These are phyloP conservation scores for Termitomyces sp. DNA, from an alignment of 768 basidiomycete genomes.

Conservation along the genomic window DNA sequence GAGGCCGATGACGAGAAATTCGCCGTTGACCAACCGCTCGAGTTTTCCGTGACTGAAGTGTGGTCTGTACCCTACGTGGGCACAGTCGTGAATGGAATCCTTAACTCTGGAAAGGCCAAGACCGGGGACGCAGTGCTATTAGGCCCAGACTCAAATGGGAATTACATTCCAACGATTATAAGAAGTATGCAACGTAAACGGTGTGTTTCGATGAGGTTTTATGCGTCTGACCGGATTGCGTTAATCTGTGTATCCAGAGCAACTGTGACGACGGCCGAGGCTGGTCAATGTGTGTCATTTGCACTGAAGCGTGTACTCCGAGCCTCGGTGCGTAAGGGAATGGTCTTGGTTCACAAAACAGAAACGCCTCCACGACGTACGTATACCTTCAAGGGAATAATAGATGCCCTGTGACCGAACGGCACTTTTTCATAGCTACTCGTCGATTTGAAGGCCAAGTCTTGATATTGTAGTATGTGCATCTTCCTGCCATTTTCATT, in stretches of 20 bases:
- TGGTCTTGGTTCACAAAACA: constrained; percentile 83
- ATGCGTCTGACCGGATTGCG: neutral
- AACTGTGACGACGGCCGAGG: constrained; percentile 78
- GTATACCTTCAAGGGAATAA: constrained; percentile 6
- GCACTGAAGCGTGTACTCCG: constrained; percentile 87
- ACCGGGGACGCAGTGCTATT: constrained; percentile 78
- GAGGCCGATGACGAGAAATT: constrained; percentile 82
- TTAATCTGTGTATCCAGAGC: constrained; percentile 41
- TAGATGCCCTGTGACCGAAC: neutral
- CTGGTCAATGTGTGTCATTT: constrained; percentile 92
- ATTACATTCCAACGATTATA: constrained; percentile 72
- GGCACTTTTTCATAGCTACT: constrained; percentile 43
- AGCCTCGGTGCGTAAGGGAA: constrained; percentile 83
- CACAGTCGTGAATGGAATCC: constrained; percentile 79
- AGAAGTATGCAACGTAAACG: constrained; percentile 94
- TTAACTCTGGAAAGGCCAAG: constrained; percentile 70
- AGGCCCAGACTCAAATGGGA: constrained; percentile 91
- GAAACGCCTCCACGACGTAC: constrained; percentile 74
- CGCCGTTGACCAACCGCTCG: constrained; percentile 69
- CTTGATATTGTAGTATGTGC: constrained; percentile 80
- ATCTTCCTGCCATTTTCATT: neutral
- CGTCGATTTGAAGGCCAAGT: constrained; percentile 90
- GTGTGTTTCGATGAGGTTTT: constrained; percentile 28
- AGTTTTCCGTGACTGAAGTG: constrained; percentile 84
- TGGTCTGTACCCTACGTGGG: constrained; percentile 88